Conservation (phyloP, 2,329 filamentous ascomycete species). For the Calcarisporium arbuscula region DNA sequence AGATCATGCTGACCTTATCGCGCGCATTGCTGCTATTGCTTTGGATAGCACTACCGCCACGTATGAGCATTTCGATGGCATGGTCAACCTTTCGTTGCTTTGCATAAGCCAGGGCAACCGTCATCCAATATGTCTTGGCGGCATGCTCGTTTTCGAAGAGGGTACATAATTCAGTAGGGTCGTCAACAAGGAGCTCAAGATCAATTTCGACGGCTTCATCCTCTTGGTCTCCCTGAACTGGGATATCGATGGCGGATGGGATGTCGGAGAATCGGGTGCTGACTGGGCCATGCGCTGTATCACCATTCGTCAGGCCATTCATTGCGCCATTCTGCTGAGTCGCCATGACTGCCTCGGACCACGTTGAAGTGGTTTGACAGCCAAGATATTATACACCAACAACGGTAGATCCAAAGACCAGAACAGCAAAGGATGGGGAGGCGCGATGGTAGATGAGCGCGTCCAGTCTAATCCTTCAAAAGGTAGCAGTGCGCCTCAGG, state of each 20-base stretch:
- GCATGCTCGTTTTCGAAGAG: conserved; percentile 92
- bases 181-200: conserved; percentile 83
- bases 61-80: conserved; percentile 65
- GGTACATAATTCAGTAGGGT: conserved; percentile 90
- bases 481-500: conserved; percentile 24
- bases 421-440: no score
- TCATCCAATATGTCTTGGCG: conserved; percentile 92
- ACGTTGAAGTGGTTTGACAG: no score
- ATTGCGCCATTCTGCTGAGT: conserved; percentile 35
- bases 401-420: no score
- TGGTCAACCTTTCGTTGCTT: conserved; percentile 93
- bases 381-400: no score
- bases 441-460: no score
- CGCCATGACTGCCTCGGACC: conserved; percentile 30
- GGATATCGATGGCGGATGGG: conserved; percentile 59
- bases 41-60: conserved; percentile 66
- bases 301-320: conserved; percentile 37
- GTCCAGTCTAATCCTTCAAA: conserved; percentile 3
- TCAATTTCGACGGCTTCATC: conserved; percentile 85
- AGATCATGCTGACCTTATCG: conserved; percentile 79
- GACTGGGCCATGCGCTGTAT: conserved; percentile 26
- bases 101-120: conserved; percentile 92
- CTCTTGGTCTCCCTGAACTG: conserved; percentile 57
- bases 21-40: conserved; percentile 64
- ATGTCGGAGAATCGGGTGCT: conserved; percentile 60